Base-by-base conservation (phyloP, 176 grass and related monocot species). In the Melocanna baccifera region DNA sequence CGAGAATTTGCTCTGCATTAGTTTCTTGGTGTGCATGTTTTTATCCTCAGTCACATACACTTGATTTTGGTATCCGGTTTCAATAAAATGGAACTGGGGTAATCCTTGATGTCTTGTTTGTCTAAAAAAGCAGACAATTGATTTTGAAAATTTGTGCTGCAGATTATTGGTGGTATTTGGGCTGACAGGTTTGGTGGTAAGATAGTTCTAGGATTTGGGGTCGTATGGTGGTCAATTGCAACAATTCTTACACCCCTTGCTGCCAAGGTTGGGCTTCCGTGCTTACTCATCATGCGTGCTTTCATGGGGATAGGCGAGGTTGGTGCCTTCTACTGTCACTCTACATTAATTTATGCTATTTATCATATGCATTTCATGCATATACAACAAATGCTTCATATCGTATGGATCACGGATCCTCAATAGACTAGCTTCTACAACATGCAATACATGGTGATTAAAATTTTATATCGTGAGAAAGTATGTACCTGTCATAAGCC, bases 231-330 rank as follows among this genome's bases (percentile, higher is more conserved):
- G 96, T 98, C 96, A 61, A 76, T 98, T 69, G 93, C 96, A 28
- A 98, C 96, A 37, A 51, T 98, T 76, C 83, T 98, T 62, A 98
- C 96, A 67, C 96, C 96, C 69, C 3, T 98, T 66, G 96, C 96
- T 87, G 96, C 93, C 59, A 98, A 90, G 88, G 23, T 95, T 73
- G 92, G 96, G 40, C 91, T 98, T 75, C 96, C 96, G 7, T 98
- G 39, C 89, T 83, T 98, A 42, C 91, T 98, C 8, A 58, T 89
- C 55, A 75, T 90, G 85, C 93, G 96, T 69, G 96, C 96, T 91
- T 95, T 98, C 83, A 98, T 98, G 96, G 96, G 96, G 47, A 93
- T 95, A 81, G 96, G 96, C 69, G 96, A 98, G 96, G 96, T 98
- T 29, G 4, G 57, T 92, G 75, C 82, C 69, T 79, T 88, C 30